Base-by-base conservation (phyloP, 345 rosid species). In the Murraya koenigii region DNA sequence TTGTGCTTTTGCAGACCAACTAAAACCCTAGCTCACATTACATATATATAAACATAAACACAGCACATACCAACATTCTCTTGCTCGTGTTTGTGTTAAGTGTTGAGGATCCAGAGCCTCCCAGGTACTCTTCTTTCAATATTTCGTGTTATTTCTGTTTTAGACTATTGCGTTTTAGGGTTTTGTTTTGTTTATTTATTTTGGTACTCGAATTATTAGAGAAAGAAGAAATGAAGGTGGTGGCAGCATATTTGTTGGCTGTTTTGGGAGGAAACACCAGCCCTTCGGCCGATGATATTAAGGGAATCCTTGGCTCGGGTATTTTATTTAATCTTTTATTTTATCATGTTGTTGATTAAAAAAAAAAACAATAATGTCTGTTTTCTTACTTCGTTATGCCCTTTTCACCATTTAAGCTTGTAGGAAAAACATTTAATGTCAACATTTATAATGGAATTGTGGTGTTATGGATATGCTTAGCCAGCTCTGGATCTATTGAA, bases 241-340 rank as follows among this genome's bases (percentile, higher is more conserved):
- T 84, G 22, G 91, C 93, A 41, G 93, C 93, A 5, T 90, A 81
- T 78, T 72, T 90, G 84, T 66, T 90, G 77, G 90, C 89, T 19
- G 90, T 85, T 6, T 78, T 88, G 84, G 91, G 93, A 63, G 93
- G 90, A 78, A 88, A 90, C 70, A 4, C 70, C 63, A 35, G 14
- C 58, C 91, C 93, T 59, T 84, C 85, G 7, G 82, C 91, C 19
- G 79, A 75, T 14, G 80, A 86, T 79, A n/a, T 90, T 66, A 85
- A 84, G 65, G n/a, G 52, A 38, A 85, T 90, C 65, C 89, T 90
- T 65, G 82, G 76, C 52, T 74, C 82, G 11, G 90, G 93, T 90
- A 85, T 36, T 15, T 28, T 44, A 11, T 4, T 62, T 58, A 1
- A 7, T 56, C 23, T 71, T 71, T 19, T 2, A 11, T 55, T n/a